Conservation (phyloP, 2,329 filamentous ascomycete genomes). For the Aspergillus pseudonomiae region DNA sequence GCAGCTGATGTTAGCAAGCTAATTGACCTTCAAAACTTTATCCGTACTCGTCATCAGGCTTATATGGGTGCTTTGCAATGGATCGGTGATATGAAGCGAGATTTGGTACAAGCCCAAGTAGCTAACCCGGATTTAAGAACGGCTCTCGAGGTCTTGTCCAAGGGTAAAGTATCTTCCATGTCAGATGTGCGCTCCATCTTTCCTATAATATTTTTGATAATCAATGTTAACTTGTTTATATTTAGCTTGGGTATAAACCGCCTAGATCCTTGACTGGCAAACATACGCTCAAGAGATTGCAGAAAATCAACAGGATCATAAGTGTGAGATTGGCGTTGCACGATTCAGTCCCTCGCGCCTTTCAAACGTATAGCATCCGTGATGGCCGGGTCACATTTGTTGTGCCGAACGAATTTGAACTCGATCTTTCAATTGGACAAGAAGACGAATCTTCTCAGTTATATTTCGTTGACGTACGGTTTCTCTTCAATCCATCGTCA, state of each 20-base stretch:
- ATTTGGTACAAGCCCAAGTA: conserved; percentile 72
- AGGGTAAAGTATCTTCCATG: conserved; percentile 75
- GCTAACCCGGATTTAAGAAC: conserved; percentile 91
- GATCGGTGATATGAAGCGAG: conserved; percentile 72
- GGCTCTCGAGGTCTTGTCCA: conserved; percentile 80
- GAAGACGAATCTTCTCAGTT: conserved; percentile 83
- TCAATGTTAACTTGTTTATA: conserved; percentile 22
- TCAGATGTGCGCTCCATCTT: conserved; percentile 64
- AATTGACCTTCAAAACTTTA: conserved; percentile 81
- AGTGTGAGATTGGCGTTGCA: conserved; percentile 82
- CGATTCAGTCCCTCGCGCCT: conserved; percentile 77
- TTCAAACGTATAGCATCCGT: conserved; percentile 75
- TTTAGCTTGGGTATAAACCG: conserved; percentile 74
- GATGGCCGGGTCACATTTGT: conserved; percentile 90
- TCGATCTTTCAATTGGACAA: conserved; percentile 87
- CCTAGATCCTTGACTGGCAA: conserved; percentile 70
- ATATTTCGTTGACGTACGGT: conserved; percentile 91
- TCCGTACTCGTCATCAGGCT: conserved; percentile 63
- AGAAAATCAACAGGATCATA: conserved; percentile 80
- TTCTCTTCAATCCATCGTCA: conserved; percentile 72
- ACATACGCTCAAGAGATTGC: conserved; percentile 73
- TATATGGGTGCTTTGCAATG: conserved; percentile 65
- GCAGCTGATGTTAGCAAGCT: conserved; percentile 79
- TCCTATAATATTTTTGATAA: conserved; percentile 4
- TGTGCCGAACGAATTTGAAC: conserved; percentile 82